Evolutionary conservation across 202 grass and related monocot species (phyloP).

Genomic region (Hordeum pubiflorum): DNA sequence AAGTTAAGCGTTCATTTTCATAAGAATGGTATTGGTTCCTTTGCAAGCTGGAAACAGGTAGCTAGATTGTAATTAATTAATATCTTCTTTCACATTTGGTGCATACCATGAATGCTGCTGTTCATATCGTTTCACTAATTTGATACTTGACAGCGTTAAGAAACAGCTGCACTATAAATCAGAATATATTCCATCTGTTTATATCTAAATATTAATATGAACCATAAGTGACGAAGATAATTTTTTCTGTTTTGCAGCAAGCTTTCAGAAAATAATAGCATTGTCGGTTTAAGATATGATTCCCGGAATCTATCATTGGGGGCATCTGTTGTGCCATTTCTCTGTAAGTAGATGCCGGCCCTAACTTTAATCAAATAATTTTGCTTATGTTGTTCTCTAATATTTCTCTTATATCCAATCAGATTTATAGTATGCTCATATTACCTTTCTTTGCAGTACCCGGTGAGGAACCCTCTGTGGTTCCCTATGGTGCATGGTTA

Average conservation of each 20-base stretch:
- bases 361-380: neutral
- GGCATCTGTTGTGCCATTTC: neutral
- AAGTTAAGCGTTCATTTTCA: neutral
- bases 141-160: neutral
- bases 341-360: neutral
- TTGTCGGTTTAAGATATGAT: neutral
- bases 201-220: neutral
- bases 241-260: neutral
- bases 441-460: slow-evolving; percentile 36
- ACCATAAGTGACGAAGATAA: neutral
- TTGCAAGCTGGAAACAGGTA: neutral
- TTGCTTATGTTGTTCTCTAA: neutral
- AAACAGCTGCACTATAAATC: neutral
- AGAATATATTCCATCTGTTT: neutral
- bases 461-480: slow-evolving; percentile 33
- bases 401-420: neutral
- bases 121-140: neutral
- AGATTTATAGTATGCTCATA: neutral
- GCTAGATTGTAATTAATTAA: neutral
- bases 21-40: neutral
- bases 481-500: slow-evolving; percentile 63
- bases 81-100: neutral
- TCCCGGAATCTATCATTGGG: neutral
- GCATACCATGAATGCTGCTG: neutral
- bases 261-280: neutral